Percentiles rank a stretch among this genome's conserved stretches.
Conservation (phyloP, 352 stramenopile species). For the Pythium utonaiense region DNA sequence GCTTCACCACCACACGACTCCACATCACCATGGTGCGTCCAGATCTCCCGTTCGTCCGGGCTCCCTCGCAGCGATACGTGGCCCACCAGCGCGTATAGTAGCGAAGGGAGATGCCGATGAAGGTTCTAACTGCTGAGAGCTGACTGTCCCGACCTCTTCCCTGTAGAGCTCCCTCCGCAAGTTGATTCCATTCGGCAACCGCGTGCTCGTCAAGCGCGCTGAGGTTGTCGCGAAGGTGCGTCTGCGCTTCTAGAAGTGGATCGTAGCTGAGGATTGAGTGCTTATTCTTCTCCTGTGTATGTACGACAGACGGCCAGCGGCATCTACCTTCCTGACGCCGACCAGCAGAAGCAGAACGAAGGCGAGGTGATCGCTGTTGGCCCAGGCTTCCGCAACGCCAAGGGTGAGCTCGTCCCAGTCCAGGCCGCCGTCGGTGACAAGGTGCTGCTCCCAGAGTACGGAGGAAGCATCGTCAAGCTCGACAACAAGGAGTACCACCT, state of each 20-base stretch:
- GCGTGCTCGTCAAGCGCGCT: conserved; percentile 92
- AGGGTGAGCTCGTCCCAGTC: conserved; percentile 87
- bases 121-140: too few relatives aligned
- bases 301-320: conserved; percentile 81
- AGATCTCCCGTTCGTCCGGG: neutral
- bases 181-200: conserved; percentile 93
- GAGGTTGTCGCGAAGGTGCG: conserved; percentile 84
- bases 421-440: conserved; percentile 91
- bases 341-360: conserved; percentile 92
- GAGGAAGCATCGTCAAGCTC: conserved; percentile 91
- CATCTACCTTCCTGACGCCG: conserved; percentile 93
- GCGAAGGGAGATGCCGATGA: too few relatives aligned
- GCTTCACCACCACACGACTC: conserved; percentile 22
- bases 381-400: conserved; percentile 85
- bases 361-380: conserved; percentile 93
- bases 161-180: conserved; percentile 59
- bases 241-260: neutral
- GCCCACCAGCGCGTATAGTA: neutral
- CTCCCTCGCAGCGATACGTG: neutral
- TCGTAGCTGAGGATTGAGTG: neutral
- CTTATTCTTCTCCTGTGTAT: neutral
- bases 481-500: conserved; percentile 91
- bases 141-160: neutral
- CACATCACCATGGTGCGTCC: conserved; percentile 21
- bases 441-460: conserved; percentile 96